These are phyloP conservation scores for Angomonas desouzai DNA, from an alignment of 208 protist species.

Conservation along the genomic window DNA sequence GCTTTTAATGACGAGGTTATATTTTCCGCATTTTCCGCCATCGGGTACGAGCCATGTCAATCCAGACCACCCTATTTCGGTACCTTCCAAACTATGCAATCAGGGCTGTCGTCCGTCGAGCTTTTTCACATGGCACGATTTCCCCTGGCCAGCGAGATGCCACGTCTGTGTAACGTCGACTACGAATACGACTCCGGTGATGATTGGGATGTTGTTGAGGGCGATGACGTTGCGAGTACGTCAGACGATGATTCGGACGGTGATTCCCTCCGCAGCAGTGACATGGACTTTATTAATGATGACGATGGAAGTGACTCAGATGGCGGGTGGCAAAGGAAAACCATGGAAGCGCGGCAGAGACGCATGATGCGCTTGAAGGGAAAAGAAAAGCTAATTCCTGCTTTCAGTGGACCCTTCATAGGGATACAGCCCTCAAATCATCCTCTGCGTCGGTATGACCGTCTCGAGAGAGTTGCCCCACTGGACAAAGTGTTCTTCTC, in stretches of 20 bases:
- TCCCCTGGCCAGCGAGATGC: slow-evolving; percentile 37
- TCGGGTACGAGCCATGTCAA: slow-evolving; percentile 83
- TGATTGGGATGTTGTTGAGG: slow-evolving; percentile 77
- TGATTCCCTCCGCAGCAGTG: slow-evolving; percentile 45
- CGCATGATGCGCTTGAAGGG: slow-evolving; percentile 64
- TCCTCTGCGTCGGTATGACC: slow-evolving; percentile 63
- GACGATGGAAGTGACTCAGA: slow-evolving; percentile 66
- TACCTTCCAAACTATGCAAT: slow-evolving; percentile 67
- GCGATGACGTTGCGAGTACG: slow-evolving; percentile 44
- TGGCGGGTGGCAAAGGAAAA: slow-evolving; percentile 60
- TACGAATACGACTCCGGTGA: slow-evolving; percentile 88
- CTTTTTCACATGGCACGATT: slow-evolving; percentile 54
- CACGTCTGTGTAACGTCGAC: slow-evolving; percentile 69
- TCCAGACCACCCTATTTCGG: slow-evolving; percentile 84
- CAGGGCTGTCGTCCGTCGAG: slow-evolving; percentile 45
- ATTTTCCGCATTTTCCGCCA: slow-evolving; percentile 72
- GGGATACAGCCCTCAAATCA: slow-evolving; percentile 54
- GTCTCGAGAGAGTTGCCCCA: slow-evolving; percentile 43
- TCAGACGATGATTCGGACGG: slow-evolving; percentile 11
- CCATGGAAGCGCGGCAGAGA: slow-evolving; percentile 71
- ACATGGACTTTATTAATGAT: slow-evolving; percentile 80
- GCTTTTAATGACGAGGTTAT: slow-evolving; percentile 69
- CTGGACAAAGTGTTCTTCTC: slow-evolving; percentile 42
- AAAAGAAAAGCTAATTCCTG: slow-evolving; percentile 78
- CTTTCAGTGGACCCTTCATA: slow-evolving; percentile 79